Percentiles rank a stretch among this genome's conserved stretches.
Evolutionary conservation across 345 rosid species (phyloP).

Genomic region (Ceriops zippeliana): DNA sequence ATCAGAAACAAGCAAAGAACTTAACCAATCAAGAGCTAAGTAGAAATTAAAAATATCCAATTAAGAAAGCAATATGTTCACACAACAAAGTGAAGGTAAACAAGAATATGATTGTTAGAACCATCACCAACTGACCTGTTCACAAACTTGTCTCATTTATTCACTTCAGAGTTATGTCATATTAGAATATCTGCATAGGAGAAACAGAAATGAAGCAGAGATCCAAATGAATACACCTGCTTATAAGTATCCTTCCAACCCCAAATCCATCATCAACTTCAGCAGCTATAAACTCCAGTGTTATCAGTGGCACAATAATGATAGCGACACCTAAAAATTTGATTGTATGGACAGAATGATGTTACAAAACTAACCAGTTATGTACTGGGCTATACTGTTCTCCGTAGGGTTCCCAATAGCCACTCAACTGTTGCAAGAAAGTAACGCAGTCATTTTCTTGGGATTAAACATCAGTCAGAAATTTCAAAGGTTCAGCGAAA

Average conservation of each 20-base stretch:
- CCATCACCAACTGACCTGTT: conserved; percentile 4
- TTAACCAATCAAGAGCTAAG: neutral
- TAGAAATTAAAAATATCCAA: neutral
- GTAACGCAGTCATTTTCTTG: neutral
- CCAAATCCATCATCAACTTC: conserved; percentile 2
- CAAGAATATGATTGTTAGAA: neutral
- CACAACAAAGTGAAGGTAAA: neutral
- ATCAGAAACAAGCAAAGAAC: neutral
- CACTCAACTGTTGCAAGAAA: conserved; percentile 3
- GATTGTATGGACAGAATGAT: neutral
- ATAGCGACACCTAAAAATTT: neutral
- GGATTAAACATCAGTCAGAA: too few species aligned
- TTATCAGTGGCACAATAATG: neutral
- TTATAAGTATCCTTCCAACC: neutral
- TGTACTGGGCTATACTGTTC: neutral
- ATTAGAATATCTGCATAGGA: conserved; percentile 9
- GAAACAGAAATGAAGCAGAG: neutral
- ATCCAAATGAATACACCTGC: neutral
- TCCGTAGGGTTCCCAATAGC: neutral
- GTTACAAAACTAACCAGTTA: neutral
- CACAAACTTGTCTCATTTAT: neutral
- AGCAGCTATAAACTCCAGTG: neutral
- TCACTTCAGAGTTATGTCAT: conserved; percentile 3
- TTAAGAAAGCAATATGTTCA: too few species aligned
- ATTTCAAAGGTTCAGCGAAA: too few species aligned